Evolutionary conservation across 2,329 filamentous ascomycete species (phyloP), one percentile per base, ranked within the genome.

Genomic region (Xenosphaeropsis pyriputrescens): DNA sequence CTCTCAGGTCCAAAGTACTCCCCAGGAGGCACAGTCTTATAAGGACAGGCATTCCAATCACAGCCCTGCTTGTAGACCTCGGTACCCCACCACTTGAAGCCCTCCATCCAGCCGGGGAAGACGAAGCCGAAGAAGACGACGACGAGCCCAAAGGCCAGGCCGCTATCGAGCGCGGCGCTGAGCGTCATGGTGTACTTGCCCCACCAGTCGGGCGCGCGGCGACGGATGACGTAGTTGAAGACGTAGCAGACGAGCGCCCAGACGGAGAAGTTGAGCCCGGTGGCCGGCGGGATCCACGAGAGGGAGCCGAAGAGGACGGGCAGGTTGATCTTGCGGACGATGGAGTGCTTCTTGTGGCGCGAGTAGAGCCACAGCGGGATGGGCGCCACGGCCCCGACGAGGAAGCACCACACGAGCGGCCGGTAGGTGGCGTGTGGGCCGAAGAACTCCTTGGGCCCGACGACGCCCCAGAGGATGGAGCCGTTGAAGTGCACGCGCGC

Each of bases 171-270:
- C 2, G 83, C 85, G 0, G 85, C 85, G 41, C 79, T 85, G 37
- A 93, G 64, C 4, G 84, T 88, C 83, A 93, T 91, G 31, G 83
- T 89, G 56, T 93, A 93, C 58, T 93, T 91, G 35, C 75, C 75
- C 85, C 85, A 93, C 85, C 85, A 93, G 1, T 73, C 76, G 19
- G 65, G 67, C 18, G 74, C 79, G 16, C 79, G 67, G 29, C 72
- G 72, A 53, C 78, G 75, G 50, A 93, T 70, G 42, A 79, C 57
- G 54, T 79, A 78, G 56, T 93, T 93, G 67, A 93, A 93, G 32
- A 85, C 48, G 57, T 80, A 93, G 61, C 83, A 91, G 12, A 93
- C 82, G 6, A 91, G 60, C 0, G 79, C 82, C 84, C 85, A 93
- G 32, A 89, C 80, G 2, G 77, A 84, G 54, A 91, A 93, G 57